Evolutionary conservation across 768 basidiomycete species (phyloP).

Genomic region (Boletus bicolor): DNA sequence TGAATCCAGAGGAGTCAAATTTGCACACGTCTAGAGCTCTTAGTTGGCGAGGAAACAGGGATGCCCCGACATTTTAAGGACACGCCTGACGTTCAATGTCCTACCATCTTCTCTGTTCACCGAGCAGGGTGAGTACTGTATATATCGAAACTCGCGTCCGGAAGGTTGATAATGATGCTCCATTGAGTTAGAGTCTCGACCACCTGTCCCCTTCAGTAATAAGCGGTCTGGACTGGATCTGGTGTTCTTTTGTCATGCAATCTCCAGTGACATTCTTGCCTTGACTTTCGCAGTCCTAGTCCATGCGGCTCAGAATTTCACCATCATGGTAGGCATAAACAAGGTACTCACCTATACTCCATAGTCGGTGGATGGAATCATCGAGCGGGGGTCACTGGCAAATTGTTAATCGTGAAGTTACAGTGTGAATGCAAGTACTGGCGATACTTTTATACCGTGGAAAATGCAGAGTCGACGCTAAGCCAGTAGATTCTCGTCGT

Average conservation of each 20-base stretch:
- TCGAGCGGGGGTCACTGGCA: not conserved
- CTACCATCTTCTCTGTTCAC: not conserved
- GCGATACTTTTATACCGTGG: not conserved
- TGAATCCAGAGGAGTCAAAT: not conserved
- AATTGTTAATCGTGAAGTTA: not conserved
- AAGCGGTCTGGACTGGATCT: not conserved
- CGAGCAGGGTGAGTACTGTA: not conserved
- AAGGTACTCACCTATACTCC: not conserved
- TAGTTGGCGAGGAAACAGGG: not conserved
- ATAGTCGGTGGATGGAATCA: not conserved
- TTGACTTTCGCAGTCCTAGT: not conserved
- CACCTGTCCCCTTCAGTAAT: not conserved
- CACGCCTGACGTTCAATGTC: not conserved
- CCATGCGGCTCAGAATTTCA: not conserved
- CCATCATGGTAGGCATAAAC: not conserved
- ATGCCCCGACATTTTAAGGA: not conserved
- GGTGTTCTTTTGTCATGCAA: not conserved
- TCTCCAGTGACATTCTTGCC: not conserved
- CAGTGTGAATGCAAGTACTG: not conserved
- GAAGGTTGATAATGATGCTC: not conserved
- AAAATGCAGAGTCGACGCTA: not conserved
- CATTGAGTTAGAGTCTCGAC: not conserved
- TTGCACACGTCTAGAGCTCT: not conserved
- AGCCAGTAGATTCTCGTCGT: too few species aligned
- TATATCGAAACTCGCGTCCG: not conserved